Evolutionary conservation across 2,329 filamentous ascomycete species (phyloP).

Genomic region (Colletotrichum kahawae): DNA sequence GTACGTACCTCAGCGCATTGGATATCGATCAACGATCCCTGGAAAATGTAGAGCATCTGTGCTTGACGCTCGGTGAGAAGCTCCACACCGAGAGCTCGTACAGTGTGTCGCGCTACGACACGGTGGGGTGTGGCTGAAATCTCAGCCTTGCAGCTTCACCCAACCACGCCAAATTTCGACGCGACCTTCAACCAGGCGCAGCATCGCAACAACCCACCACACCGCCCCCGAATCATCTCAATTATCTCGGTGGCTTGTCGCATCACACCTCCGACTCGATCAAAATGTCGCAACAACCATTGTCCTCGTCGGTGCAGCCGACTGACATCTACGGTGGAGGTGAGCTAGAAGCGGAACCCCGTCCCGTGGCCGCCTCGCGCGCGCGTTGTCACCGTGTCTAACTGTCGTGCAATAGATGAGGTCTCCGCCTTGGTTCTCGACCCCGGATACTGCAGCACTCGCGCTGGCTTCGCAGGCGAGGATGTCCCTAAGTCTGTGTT

Average conservation of each 20-base stretch:
- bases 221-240: not conserved
- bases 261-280: not conserved
- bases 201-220: conserved; percentile 14
- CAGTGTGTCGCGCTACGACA: conserved; percentile 16
- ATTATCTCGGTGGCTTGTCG: conserved; percentile 3
- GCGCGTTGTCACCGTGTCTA: not conserved
- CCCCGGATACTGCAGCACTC: conserved; percentile 87
- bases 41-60: not conserved
- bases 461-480: conserved; percentile 96
- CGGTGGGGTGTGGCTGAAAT: conserved; percentile 19
- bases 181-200: conserved; percentile 10
- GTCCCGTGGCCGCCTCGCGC: not conserved
- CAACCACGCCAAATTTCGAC: conserved; percentile 20
- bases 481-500: conserved; percentile 94
- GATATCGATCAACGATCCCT: not conserved
- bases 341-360: conserved; percentile 33
- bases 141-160: conserved; percentile 22
- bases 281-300: conserved; percentile 60
- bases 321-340: conserved; percentile 70
- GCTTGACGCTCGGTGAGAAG: not conserved
- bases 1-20: not conserved
- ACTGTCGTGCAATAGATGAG: conserved; percentile 69
- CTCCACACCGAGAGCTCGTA: conserved; percentile 15
- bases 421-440: conserved; percentile 97
- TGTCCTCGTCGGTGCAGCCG: conserved; percentile 61